Base-by-base conservation (phyloP, 495 filamentous ascomycete genomes). In the Penicillium arizonense region DNA sequence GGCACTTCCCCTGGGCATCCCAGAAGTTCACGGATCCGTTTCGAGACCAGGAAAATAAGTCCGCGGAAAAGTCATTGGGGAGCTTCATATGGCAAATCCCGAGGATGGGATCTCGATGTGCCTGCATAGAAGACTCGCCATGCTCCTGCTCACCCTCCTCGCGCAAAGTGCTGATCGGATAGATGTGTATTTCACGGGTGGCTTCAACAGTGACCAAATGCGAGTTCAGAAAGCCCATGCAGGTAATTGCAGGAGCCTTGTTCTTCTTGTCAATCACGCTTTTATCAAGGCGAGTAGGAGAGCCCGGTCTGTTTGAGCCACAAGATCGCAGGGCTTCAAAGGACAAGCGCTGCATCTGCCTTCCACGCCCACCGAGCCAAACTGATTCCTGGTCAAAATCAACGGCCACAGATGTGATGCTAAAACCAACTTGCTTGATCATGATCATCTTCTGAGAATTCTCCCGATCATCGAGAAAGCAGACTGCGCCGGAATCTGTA, bases 31-130 rank as follows among this genome's bases (percentile, higher is more conserved):
- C 82, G 21, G 74, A 78, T 4, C 94, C 94, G 50, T 81, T 82
- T 41, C 79, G 80, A 9, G 91, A 89, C 89, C 90, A 97, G 0
- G 91, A 96, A 58, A 89, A 87, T 64, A 97, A 96, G 24, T 85
- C 80, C 2, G 89, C 86, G 9, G 79, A 71, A 1, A 81, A 63
- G 6, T 68, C 59, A 54, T 87, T 86, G 0, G 81, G 76, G 26
- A 67, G 63, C 4, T 77, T 65, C 4, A 96, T 68, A 4, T 82
- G 60, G 47, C 82, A 74, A 28, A 96, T 83, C 21, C 95, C 94
- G 30, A 90, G 73, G 20, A 95, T 86, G 3, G 90, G 75, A 55
- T 90, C 89, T 37, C 85, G 80, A 63, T 93, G 90, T 36, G 89
- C 92, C 7, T 85, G 83, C 40, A 81, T 66, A 0, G 59, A 68